Evolutionary conservation across 1,284 basidiomycete genomes (phyloP).

Genomic region (Sporisorium exsertum): DNA sequence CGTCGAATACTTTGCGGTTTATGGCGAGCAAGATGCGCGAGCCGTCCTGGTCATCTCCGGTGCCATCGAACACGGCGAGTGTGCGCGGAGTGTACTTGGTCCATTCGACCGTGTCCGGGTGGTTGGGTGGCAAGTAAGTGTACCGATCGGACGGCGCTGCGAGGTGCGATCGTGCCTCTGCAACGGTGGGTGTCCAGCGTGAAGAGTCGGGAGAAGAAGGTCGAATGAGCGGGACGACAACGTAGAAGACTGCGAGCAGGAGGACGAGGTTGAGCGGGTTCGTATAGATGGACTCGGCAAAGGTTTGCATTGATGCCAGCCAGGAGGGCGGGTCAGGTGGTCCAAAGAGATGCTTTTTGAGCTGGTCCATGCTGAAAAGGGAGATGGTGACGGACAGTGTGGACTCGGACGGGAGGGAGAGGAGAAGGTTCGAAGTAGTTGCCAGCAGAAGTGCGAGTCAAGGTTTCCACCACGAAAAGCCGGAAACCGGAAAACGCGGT

Average conservation of each 20-base stretch:
- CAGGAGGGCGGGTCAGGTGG: background rate
- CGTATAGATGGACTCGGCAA: constrained; percentile 46
- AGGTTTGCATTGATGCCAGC: background rate
- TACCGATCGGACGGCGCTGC: constrained; percentile 47
- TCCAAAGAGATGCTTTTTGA: constrained; percentile 18
- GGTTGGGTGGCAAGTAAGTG: constrained; percentile 57
- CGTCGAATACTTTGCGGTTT: constrained; percentile 88
- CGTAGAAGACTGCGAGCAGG: constrained; percentile 46
- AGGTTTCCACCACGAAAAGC: constrained; percentile 7
- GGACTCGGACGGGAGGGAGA: background rate
- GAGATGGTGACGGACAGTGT: background rate
- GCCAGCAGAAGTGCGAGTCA: no score
- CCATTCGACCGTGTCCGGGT: constrained; percentile 60
- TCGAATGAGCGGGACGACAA: constrained; percentile 48
- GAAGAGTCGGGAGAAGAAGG: constrained; percentile 44
- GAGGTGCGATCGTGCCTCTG: constrained; percentile 41
- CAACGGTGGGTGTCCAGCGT: constrained; percentile 40
- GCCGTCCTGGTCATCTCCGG: constrained; percentile 28
- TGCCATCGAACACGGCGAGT: constrained; percentile 64
- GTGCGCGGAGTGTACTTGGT: constrained; percentile 64
- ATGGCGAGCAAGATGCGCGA: constrained; percentile 84
- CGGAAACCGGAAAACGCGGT: constrained; percentile 4
- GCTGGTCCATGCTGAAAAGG: constrained; percentile 13
- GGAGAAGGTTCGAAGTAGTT: constrained; percentile 2
- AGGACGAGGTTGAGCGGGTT: constrained; percentile 62